Percentiles rank a stretch among this genome's conserved stretches.
phyloP scores from a whole-genome alignment of 768 basidiomycete species.

The Hemileccinum rubropunctum region DNA sequence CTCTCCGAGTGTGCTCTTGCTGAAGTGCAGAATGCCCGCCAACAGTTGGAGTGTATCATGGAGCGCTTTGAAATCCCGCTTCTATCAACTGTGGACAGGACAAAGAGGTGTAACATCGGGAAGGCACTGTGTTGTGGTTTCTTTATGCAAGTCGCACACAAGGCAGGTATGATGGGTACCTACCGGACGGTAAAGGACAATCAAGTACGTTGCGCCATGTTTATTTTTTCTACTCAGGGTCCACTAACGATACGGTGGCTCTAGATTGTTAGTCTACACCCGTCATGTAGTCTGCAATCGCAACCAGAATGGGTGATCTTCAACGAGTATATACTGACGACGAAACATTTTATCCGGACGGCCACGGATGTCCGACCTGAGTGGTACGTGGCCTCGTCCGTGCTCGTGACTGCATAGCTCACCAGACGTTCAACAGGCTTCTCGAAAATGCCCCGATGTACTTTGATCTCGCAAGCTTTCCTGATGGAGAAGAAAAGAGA shows the following conservation, averaged over 20 bases:
- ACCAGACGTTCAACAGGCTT: conserved; percentile 44
- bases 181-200: conserved; percentile 96
- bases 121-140: conserved; percentile 87
- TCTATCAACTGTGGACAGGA: conserved; percentile 63
- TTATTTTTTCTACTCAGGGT: not conserved
- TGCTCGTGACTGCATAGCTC: not conserved
- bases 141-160: conserved; percentile 98
- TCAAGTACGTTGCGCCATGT: conserved; percentile 52
- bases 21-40: conserved; percentile 92
- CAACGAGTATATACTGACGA: conserved; percentile 94
- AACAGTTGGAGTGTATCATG: conserved; percentile 88
- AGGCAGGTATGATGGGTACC: conserved; percentile 84
- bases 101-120: conserved; percentile 76
- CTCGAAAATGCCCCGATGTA: conserved; percentile 62
- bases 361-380: conserved; percentile 87
- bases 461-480: conserved; percentile 65
- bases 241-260: too few species aligned
- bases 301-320: conserved; percentile 91
- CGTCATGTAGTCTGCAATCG: conserved; percentile 82
- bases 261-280: conserved; percentile 46
- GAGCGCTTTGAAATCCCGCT: conserved; percentile 83
- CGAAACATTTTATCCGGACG: conserved; percentile 84
- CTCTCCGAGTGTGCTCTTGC: conserved; percentile 77
- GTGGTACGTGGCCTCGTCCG: conserved; percentile 52
- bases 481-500: conserved; percentile 69